Base-by-base conservation (phyloP, 2,329 filamentous ascomycete species). In the Ophiostoma sp. region DNA sequence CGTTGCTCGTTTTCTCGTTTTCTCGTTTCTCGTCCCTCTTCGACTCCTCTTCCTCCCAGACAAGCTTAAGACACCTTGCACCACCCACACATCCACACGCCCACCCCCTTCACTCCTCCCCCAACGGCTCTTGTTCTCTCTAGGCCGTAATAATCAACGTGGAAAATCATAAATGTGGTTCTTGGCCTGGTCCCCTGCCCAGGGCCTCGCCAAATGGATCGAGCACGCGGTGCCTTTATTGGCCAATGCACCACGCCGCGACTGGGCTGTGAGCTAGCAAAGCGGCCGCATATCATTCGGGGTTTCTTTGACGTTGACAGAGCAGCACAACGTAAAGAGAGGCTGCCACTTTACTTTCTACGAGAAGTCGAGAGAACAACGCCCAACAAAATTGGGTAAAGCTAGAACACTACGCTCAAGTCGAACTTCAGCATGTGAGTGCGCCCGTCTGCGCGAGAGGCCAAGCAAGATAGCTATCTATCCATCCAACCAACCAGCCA, bases 171-270 rank as follows among this genome's bases (percentile, higher is more conserved):
- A 11, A 57, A 57, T 12, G 52, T 36, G 59, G 59, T 19, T 64
- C 59, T 64, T 64, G 59, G 59, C 33, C 33, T 64, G 59, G 33
- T 31, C 59, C 61, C 61, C 22, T 42, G 36, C 52, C 55, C 28
- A 45, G 25, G n/a, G 52, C 57, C 57, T 36, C 57, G 69, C 72
- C 71, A 50, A 75, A 73, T 75, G 73, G 72, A 73, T 74, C 39
- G 70, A 39, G 72, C 75, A 76, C 74, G 75, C 75, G 73, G 72
- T 73, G 25, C 66, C 39, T 75, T 69, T 15, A 76, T 76, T 76
- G 75, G 75, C 73, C 75, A 75, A 73, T 74, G 69, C 64, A 63
- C 42, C 70, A 59, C 25, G 55, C 19, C 55, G 36, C 57, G 57
- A 55, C 69, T 36, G 55, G 39, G 25, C 50, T 70, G n/a, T 8